Evolutionary conservation across 208 protist species (phyloP).

Genomic region (Herpetomonas tarakana): DNA sequence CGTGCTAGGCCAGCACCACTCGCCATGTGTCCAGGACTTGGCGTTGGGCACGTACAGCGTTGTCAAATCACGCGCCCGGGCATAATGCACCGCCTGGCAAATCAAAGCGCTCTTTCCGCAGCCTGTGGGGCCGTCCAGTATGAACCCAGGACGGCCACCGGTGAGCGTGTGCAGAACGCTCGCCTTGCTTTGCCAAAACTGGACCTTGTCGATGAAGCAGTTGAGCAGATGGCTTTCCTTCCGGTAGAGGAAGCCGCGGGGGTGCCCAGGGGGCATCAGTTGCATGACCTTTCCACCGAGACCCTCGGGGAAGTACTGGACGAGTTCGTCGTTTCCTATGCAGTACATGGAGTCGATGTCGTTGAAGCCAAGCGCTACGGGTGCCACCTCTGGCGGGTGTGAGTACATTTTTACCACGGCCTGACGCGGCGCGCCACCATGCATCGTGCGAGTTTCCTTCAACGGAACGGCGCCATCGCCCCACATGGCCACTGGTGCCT

Average conservation of each 20-base stretch:
- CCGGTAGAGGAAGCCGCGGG: slow-evolving; percentile 88
- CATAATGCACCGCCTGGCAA: slow-evolving; percentile 86
- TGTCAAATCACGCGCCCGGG: slow-evolving; percentile 59
- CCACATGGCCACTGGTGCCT: slow-evolving; percentile 85
- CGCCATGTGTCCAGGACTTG: slow-evolving; percentile 86
- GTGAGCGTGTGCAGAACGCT: slow-evolving; percentile 54
- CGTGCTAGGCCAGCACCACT: slow-evolving; percentile 91
- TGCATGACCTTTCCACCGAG: slow-evolving; percentile 89
- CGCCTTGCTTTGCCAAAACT: slow-evolving; percentile 74
- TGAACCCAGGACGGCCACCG: slow-evolving; percentile 70
- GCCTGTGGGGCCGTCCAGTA: slow-evolving; percentile 84
- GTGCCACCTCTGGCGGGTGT: slow-evolving; percentile 68
- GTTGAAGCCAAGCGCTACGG: slow-evolving; percentile 66
- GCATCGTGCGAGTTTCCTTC: slow-evolving; percentile 56
- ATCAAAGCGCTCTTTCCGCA: slow-evolving; percentile 88
- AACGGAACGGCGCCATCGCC: slow-evolving; percentile 72
- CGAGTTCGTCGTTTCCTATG: slow-evolving; percentile 86
- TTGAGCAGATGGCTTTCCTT: slow-evolving; percentile 89
- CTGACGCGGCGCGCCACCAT: slow-evolving; percentile 43
- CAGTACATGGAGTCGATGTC: slow-evolving; percentile 91
- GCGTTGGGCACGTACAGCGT: slow-evolving; percentile 88
- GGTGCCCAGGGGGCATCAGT: slow-evolving; percentile 87
- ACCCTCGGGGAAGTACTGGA: slow-evolving; percentile 83
- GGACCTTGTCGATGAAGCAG: slow-evolving; percentile 85
- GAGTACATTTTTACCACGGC: slow-evolving; percentile 72